Percentiles rank a stretch among this genome's conserved stretches.
phyloP scores from a whole-genome alignment of 2,329 filamentous ascomycete species.

The Penicillium sp. region DNA sequence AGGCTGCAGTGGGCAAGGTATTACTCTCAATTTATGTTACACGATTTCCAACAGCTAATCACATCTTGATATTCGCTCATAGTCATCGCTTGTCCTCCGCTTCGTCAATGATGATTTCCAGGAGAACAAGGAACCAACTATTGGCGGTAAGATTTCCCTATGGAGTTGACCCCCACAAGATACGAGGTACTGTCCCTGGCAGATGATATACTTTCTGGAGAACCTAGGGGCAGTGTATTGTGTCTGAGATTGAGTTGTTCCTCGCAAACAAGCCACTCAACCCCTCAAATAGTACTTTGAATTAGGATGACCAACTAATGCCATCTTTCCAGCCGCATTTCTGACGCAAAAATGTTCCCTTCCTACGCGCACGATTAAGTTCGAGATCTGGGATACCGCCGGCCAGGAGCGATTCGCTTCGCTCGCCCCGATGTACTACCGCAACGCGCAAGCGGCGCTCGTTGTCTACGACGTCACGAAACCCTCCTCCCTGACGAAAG shows the following conservation, averaged over 20 bases:
- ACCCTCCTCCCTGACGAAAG: conserved; percentile 89
- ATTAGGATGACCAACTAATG: conserved; percentile 13
- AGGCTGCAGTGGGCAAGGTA: conserved; percentile 98
- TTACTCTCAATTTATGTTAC: conserved; percentile 17
- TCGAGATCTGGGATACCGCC: conserved; percentile 97
- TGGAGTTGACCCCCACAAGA: not conserved
- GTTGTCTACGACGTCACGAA: conserved; percentile 99
- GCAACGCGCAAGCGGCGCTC: conserved; percentile 94
- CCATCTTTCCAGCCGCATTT: conserved; percentile 70
- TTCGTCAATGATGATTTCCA: conserved; percentile 99
- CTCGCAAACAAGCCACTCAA: not conserved
- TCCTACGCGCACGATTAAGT: conserved; percentile 72
- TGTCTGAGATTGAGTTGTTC: not conserved
- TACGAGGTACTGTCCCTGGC: not conserved
- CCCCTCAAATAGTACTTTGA: not conserved
- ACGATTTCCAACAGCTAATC: conserved; percentile 13
- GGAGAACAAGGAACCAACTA: conserved; percentile 99
- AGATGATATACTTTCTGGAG: not conserved
- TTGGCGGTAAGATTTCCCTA: conserved; percentile 67
- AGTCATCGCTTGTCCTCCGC: conserved; percentile 95
- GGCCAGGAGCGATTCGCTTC: conserved; percentile 97
- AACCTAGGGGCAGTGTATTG: not conserved
- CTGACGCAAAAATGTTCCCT: conserved; percentile 98
- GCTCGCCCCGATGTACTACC: conserved; percentile 98
- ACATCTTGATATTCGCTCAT: conserved; percentile 7